Conservation (phyloP, 345 rosid species). For the Brassica juncea region DNA sequence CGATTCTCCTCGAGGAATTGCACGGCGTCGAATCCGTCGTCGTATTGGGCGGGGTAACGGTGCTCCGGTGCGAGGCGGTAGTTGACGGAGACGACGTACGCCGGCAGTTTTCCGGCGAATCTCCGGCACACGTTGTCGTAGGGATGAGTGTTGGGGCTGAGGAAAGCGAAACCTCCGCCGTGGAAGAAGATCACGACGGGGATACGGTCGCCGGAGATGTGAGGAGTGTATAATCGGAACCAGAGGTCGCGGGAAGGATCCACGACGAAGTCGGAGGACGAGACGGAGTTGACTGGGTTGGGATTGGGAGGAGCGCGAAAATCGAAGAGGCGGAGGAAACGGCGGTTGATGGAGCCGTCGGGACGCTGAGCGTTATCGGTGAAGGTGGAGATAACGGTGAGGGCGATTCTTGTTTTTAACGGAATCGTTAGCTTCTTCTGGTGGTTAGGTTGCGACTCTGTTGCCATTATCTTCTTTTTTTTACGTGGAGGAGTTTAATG, state of each 20-base stretch:
- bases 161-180: constrained; percentile 81
- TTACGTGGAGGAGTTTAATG: not conserved
- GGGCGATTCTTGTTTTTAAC: constrained; percentile 54
- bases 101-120: constrained; percentile 55
- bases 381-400: constrained; percentile 44
- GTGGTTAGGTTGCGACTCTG: constrained; percentile 17
- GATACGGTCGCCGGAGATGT: constrained; percentile 35
- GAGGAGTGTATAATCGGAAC: constrained; percentile 67
- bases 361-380: constrained; percentile 47
- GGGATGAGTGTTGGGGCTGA: constrained; percentile 48
- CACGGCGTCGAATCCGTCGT: constrained; percentile 71
- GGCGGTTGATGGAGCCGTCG: constrained; percentile 71
- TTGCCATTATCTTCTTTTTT: constrained; percentile 24
- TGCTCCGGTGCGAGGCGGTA: constrained; percentile 82
- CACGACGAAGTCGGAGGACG: constrained; percentile 57
- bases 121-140: constrained; percentile 72
- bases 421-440: constrained; percentile 51
- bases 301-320: constrained; percentile 49
- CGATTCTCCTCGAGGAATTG: constrained; percentile 50
- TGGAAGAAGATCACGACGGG: constrained; percentile 81
- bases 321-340: constrained; percentile 56
- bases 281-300: constrained; percentile 48
- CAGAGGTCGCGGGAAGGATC: constrained; percentile 69
- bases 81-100: constrained; percentile 65
- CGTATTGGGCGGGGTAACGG: constrained; percentile 72